phyloP scores from a whole-genome alignment of 73 alveolate genomes.

The Durusdinium trenchii region DNA sequence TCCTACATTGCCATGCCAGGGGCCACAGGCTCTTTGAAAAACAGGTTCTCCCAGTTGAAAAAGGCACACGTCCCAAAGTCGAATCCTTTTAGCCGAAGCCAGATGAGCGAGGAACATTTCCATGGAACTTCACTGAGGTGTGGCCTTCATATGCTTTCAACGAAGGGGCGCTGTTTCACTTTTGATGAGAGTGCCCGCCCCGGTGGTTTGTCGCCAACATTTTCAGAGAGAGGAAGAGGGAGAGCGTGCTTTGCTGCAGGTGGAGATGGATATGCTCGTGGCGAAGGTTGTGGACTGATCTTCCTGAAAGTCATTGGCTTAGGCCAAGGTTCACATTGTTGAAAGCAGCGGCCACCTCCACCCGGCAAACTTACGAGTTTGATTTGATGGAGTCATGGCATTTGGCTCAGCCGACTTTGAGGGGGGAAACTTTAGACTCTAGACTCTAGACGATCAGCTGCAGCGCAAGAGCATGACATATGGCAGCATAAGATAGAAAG shows the following conservation, averaged over 20 bases:
- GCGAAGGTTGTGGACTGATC: slow-evolving; percentile 83
- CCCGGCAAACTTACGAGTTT: not conserved
- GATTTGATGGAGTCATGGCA: not conserved
- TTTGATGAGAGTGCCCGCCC: slow-evolving; percentile 47
- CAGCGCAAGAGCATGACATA: not conserved
- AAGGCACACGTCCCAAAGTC: too few species aligned
- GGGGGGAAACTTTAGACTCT: not conserved
- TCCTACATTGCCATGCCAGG: slow-evolving; percentile 72
- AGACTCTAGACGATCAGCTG: not conserved
- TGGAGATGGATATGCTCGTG: slow-evolving; percentile 92
- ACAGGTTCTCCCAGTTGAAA: too few species aligned
- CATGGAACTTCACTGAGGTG: slow-evolving; percentile 48
- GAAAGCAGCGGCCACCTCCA: not conserved
- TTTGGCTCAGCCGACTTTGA: not conserved
- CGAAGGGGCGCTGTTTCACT: slow-evolving; percentile 70
- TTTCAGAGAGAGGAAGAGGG: not conserved
- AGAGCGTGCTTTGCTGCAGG: slow-evolving; percentile 31
- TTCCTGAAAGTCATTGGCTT: slow-evolving; percentile 12
- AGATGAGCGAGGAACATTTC: too few species aligned
- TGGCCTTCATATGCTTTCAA: slow-evolving; percentile 85
- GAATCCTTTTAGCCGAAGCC: not conserved
- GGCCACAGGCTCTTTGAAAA: too few species aligned
- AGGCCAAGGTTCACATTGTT: not conserved
- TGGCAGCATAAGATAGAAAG: not conserved
- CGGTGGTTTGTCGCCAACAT: not conserved